Evolutionary conservation across 257 asterid species (phyloP), one percentile per base, ranked within the genome.

Genomic region (Nicotiana paniculata): DNA sequence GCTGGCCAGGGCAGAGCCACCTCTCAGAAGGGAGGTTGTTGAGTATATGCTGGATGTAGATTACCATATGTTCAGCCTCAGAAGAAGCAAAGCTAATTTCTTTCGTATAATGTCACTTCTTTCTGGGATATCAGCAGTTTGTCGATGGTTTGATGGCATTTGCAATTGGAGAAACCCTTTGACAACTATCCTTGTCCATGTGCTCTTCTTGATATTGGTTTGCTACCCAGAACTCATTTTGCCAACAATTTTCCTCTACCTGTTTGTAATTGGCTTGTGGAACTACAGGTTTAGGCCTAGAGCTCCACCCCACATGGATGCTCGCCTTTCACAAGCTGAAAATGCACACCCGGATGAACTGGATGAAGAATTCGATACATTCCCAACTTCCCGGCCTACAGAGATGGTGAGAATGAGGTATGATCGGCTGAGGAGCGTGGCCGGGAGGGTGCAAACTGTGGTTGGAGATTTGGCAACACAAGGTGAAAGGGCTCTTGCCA

Each of bases 61-160:
- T 79, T 83, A 89, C 90, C 96, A 93, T 65, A 88, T 92, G 91
- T 95, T 89, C 58, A 95, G 98, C 88, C 86, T 95, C 16, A 87
- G 99, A 77, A 87, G 95, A 82, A 95, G 99, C 93, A 95, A 92
- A 88, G 98, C 99, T 61, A 91, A 89, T 88, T 92, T 93, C 87
- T 79, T 86, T 51, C 97, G 99, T 78, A 84, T 93, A 54, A 88
- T 93, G 97, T 76, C 90, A 0, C 90, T 95, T 48, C 66, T 93
- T 6, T 89, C 93, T 1, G 91, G 90, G 30, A 77, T 95, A 30
- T 68, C 91, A 16, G 85, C 88, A 17, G 80, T 85, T n/a, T 81
- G 81, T 65, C 51, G 66, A 7, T 95, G 98, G 99, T 91, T 91
- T n/a, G 82, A 86, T 5, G 91, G 91, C 53, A 90, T 95, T 68